These are phyloP conservation scores for Globisporangium ultimum DNA, from an alignment of 352 stramenopile species.

Conservation along the genomic window DNA sequence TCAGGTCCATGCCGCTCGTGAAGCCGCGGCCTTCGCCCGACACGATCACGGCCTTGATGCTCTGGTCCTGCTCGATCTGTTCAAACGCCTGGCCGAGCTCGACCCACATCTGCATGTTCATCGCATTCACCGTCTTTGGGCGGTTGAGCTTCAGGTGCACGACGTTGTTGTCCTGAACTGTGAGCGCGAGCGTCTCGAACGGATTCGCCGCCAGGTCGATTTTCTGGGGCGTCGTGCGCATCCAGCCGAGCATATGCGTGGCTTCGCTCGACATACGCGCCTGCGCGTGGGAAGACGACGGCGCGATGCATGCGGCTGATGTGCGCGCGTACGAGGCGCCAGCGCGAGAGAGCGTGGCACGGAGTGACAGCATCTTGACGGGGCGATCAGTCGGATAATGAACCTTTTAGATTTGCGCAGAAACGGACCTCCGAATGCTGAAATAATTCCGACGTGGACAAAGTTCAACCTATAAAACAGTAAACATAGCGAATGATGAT, in stretches of 20 bases:
- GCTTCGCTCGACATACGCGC: slow-evolving; percentile 30
- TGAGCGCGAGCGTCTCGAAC: slow-evolving; percentile 61
- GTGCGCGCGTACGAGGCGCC: slow-evolving; percentile 1
- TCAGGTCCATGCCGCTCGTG: slow-evolving; percentile 88
- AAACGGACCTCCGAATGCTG: no score
- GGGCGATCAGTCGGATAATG: no score
- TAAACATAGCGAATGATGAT: no score
- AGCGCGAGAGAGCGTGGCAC: slow-evolving; percentile 4
- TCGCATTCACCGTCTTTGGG: slow-evolving; percentile 81
- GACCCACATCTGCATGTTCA: slow-evolving; percentile 90
- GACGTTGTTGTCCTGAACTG: slow-evolving; percentile 43
- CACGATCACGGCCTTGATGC: slow-evolving; percentile 73
- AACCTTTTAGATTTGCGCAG: no score
- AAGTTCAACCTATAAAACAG: neutral
- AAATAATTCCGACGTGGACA: slow-evolving; percentile 6
- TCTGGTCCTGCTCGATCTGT: slow-evolving; percentile 56
- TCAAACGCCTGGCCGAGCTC: slow-evolving; percentile 73
- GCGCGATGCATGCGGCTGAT: neutral
- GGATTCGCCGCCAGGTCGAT: slow-evolving; percentile 31
- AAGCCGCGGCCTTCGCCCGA: slow-evolving; percentile 79
- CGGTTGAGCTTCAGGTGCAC: slow-evolving; percentile 80
- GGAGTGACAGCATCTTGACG: slow-evolving; percentile 1
- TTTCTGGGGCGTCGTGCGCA: slow-evolving; percentile 36
- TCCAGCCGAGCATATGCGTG: slow-evolving; percentile 48
- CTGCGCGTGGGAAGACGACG: neutral